Base-by-base conservation (phyloP, 2,329 filamentous ascomycete species). In the Dactylellina haptotyla region DNA sequence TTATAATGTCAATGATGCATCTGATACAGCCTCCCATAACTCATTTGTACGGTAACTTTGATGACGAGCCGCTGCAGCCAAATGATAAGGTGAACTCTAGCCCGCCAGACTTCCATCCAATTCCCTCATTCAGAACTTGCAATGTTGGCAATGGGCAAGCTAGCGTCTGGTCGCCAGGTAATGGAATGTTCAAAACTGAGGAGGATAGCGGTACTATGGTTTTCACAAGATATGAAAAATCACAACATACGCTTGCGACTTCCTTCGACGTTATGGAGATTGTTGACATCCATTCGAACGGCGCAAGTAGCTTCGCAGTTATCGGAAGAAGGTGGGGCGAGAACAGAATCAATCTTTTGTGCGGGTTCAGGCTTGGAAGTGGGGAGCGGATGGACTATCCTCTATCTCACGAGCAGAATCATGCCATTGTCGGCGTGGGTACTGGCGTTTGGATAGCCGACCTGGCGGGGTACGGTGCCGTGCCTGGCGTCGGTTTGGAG, bases 1-100 rank as follows among this genome's bases (percentile, higher is more conserved):
- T 72, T 10, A 72, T 72, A 43, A 72, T 72, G 67, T 72, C 67
- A 12, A 72, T 72, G 67, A 72, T 72, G 67, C 67, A 72, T 43
- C 26, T 61, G 37, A 72, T 72, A 10, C 67, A 72, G 25, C 67
- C 67, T 18, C 67, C 67, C 8, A 54, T 72, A 25, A 65, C 67
- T 16, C 67, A 72, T 34, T 59, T 72, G 16, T 72, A 51, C 20
- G 67, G 51, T 14, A 72, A 53, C 45, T 72, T 72, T 43, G 59
- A 65, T 41, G 41, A 65, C 10, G 53, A 59, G 9, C 67, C 59
- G 4, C 26, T 72, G 26, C 51, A 64, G 16, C 67, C 67, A 2
- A 72, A 72, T 37, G 46, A 53, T 3, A 72, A 65, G 53, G 39
- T 59, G 34, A 72, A 65, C 59, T 39, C 23, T 37, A 45, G 53